These are phyloP conservation scores for Malbranchea zuffiana DNA, from an alignment of 2,329 filamentous ascomycete genomes.

Conservation along the genomic window DNA sequence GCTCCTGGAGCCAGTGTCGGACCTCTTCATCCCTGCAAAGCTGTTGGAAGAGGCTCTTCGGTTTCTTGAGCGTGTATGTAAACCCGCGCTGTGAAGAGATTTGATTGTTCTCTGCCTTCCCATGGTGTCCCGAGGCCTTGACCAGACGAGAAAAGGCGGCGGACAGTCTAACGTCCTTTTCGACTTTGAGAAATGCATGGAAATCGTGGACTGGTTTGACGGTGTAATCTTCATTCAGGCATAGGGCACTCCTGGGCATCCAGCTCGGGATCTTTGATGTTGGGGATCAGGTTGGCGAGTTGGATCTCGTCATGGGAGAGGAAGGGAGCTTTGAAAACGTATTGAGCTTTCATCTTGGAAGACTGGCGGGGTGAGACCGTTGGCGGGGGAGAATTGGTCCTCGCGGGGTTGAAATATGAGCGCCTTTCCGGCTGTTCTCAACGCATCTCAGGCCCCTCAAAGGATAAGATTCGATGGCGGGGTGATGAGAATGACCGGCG, in stretches of 20 bases:
- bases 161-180: background rate
- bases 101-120: background rate
- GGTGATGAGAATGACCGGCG: no score
- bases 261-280: conserved; percentile 4
- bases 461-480: no score
- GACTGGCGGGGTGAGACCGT: no score
- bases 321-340: no score
- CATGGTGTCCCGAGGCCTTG: background rate
- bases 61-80: conserved; percentile 3
- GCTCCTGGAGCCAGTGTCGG: conserved; percentile 3
- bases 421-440: no score
- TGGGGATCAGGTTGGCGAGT: conserved; percentile 4
- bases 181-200: background rate
- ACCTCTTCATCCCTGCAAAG: conserved; percentile 1
- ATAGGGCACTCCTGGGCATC: conserved; percentile 2
- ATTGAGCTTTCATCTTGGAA: no score
- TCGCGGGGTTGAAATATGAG: no score
- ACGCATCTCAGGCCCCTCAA: no score
- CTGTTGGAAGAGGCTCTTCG: background rate
- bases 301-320: conserved; percentile 2
- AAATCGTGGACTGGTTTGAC: conserved; percentile 2
- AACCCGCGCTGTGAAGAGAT: background rate
- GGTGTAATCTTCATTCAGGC: conserved; percentile 1
- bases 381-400: no score
- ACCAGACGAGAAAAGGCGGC: background rate